These are phyloP conservation scores for Xylariaceae sp. DNA, from an alignment of 2,329 filamentous ascomycete genomes.

Conservation along the genomic window DNA sequence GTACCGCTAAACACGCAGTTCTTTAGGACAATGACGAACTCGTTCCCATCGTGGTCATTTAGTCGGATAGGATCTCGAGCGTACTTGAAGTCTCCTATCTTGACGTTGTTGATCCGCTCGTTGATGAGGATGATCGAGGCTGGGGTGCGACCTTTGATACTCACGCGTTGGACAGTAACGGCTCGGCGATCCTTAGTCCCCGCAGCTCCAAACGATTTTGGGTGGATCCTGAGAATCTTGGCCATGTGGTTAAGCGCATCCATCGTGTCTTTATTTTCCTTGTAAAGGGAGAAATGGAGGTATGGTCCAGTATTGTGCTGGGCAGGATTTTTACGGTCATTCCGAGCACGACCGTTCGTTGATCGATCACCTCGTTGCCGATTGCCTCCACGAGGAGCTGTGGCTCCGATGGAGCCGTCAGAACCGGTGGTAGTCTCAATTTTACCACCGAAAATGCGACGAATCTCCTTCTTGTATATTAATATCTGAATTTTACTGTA, in stretches of 20 bases:
- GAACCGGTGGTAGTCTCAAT: conserved; percentile 68
- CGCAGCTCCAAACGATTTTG: conserved; percentile 68
- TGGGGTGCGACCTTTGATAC: conserved; percentile 50
- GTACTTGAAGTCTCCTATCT: conserved; percentile 79
- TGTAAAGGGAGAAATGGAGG: conserved; percentile 88
- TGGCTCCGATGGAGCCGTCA: conserved; percentile 60
- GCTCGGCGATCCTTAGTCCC: conserved; percentile 89
- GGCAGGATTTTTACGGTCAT: conserved; percentile 24
- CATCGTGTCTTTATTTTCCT: conserved; percentile 97
- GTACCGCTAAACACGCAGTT: conserved; percentile 64
- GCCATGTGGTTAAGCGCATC: conserved; percentile 76
- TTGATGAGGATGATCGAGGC: conserved; percentile 64
- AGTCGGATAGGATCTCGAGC: conserved; percentile 67
- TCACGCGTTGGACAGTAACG: conserved; percentile 78
- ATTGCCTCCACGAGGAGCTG: conserved; percentile 28
- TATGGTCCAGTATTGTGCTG: conserved; percentile 60
- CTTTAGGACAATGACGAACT: conserved; percentile 88
- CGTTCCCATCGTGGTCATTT: conserved; percentile 81
- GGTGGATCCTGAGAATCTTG: conserved; percentile 68
- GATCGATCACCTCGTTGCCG: conserved; percentile 31
- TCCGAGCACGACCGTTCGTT: conserved; percentile 24
- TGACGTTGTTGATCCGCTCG: conserved; percentile 54
- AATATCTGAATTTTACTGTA: conserved; percentile 11
- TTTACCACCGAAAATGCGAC: conserved; percentile 72
- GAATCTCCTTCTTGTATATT: conserved; percentile 49